A percentile compares a stretch with the other conserved stretches of the same genome.
phyloP scores from a whole-genome alignment of 2,329 filamentous ascomycete species.

The Beauveria caledonica region DNA sequence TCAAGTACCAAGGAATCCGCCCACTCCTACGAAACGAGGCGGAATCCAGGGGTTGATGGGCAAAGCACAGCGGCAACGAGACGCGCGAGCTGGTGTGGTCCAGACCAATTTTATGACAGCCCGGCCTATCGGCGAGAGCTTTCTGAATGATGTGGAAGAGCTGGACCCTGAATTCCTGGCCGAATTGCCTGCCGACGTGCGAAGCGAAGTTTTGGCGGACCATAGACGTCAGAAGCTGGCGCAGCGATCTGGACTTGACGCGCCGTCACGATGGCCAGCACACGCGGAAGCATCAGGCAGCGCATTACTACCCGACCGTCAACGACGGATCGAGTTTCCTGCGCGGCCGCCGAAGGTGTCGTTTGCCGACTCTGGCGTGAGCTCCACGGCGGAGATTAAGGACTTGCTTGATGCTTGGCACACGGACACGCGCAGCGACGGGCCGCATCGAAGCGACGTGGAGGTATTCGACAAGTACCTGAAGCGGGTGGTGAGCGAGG shows the following conservation, averaged over 20 bases:
- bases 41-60: conserved; percentile 32
- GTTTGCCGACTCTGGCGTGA: conserved; percentile 37
- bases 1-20: conserved; percentile 39
- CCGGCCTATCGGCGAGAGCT: conserved; percentile 23
- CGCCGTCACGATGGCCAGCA: conserved; percentile 21
- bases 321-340: conserved; percentile 39
- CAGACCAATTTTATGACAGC: conserved; percentile 65
- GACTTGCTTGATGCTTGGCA: conserved; percentile 72
- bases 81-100: conserved; percentile 51
- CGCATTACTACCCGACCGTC: conserved; percentile 23
- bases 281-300: conserved; percentile 16
- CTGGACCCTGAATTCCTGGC: conserved; percentile 68
- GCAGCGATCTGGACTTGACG: conserved; percentile 43
- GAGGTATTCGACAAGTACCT: conserved; percentile 67
- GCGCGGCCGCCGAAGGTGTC: conserved; percentile 35
- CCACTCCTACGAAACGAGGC: conserved; percentile 60
- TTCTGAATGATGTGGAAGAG: conserved; percentile 32
- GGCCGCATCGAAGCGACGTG: conserved; percentile 73
- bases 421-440: conserved; percentile 58
- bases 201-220: conserved; percentile 69
- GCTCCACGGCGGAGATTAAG: conserved; percentile 53
- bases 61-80: conserved; percentile 42
- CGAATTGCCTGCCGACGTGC: conserved; percentile 74
- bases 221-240: conserved; percentile 51
- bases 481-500: conserved; percentile 60